phyloP scores from a whole-genome alignment of 176 grass and related monocot species.

The Rhynchospora breviuscula region DNA sequence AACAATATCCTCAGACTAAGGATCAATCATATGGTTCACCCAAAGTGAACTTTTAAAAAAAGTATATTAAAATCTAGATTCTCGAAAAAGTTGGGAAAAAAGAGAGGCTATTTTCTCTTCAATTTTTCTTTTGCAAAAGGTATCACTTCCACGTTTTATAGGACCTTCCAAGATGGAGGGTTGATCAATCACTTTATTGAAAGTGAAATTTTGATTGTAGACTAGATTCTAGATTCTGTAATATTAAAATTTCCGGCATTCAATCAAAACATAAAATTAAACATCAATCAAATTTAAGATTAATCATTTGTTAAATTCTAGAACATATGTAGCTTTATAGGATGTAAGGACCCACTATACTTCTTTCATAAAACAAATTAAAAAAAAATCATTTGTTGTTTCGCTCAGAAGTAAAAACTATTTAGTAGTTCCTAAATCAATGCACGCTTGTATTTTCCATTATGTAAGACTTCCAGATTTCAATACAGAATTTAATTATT shows the following conservation, averaged over 20 bases:
- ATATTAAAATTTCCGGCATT: background rate
- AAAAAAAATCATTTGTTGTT: background rate
- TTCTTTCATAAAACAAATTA: background rate
- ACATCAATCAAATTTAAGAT: background rate
- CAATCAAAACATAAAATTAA: background rate
- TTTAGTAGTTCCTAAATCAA: background rate
- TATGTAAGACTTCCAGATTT: background rate
- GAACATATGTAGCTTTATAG: background rate
- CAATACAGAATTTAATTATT: background rate
- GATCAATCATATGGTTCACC: slow-evolving; percentile 23
- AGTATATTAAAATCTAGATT: background rate
- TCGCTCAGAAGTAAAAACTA: background rate
- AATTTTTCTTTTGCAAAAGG: background rate
- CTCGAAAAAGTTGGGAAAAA: background rate
- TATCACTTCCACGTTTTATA: background rate
- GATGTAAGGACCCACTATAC: background rate
- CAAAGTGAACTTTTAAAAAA: slow-evolving; percentile 20
- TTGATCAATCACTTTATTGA: background rate
- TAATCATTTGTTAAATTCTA: background rate
- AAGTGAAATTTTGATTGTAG: background rate
- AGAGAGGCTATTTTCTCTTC: slow-evolving; percentile 1
- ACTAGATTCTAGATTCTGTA: slow-evolving; percentile 11
- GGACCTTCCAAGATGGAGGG: slow-evolving; percentile 17
- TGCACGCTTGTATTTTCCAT: background rate
- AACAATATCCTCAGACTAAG: slow-evolving; percentile 3